These are phyloP conservation scores for Fraxinus pennsylvanica DNA, from an alignment of 257 asterid genomes.

Conservation along the genomic window DNA sequence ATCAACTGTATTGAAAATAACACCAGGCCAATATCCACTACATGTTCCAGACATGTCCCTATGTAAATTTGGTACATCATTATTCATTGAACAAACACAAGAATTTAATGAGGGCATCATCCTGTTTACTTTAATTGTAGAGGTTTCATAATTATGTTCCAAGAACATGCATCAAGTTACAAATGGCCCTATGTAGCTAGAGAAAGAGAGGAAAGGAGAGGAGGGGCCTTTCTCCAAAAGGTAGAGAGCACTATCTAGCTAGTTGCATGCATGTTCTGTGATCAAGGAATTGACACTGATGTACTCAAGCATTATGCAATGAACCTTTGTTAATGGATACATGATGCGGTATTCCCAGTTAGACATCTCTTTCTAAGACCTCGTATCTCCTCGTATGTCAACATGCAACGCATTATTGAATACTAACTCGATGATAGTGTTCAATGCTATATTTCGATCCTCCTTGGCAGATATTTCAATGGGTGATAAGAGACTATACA, in stretches of 20 bases:
- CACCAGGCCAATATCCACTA: slow-evolving; percentile 39
- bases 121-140: slow-evolving; percentile 36
- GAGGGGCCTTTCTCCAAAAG: slow-evolving; percentile 21
- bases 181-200: slow-evolving; percentile 3
- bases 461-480: not conserved
- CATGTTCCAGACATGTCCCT: slow-evolving; percentile 81
- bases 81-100: not conserved
- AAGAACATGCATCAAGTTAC: slow-evolving; percentile 23
- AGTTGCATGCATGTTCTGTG: slow-evolving; percentile 32
- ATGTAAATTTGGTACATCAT: not conserved
- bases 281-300: slow-evolving; percentile 26
- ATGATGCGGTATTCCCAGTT: not conserved
- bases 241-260: slow-evolving; percentile 23
- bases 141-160: slow-evolving; percentile 31
- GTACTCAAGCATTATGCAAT: slow-evolving; percentile 20
- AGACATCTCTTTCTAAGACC: not conserved
- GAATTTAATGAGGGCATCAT: slow-evolving; percentile 24
- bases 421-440: not conserved
- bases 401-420: not conserved
- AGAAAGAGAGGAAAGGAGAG: not conserved
- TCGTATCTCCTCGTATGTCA: not conserved
- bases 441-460: not conserved
- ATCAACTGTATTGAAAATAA: slow-evolving; percentile 28
- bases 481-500: not conserved
- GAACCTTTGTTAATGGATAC: slow-evolving; percentile 32